Conservation (phyloP, 352 stramenopile species). For the Globisporangium canariense region DNA sequence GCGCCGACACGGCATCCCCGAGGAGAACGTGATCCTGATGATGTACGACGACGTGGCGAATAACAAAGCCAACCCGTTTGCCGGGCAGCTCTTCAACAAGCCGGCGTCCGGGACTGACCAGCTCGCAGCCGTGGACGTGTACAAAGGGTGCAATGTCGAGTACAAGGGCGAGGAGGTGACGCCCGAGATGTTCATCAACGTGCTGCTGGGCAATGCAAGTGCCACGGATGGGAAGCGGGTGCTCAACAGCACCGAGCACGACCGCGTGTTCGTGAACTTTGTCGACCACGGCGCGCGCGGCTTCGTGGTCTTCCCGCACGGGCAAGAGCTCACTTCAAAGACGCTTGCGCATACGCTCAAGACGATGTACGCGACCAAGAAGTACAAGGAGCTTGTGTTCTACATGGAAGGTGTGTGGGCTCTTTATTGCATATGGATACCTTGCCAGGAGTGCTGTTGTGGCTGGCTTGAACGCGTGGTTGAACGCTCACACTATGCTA, state of each 20-base stretch:
- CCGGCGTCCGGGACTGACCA: conserved; percentile 34
- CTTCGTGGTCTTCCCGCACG: conserved; percentile 80
- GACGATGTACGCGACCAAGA: conserved; percentile 79
- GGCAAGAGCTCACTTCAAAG: conserved; percentile 65
- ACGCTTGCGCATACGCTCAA: conserved; percentile 66
- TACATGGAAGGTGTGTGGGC: conserved; percentile 76
- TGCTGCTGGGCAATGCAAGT: conserved; percentile 76
- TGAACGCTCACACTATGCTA: conserved; percentile 3
- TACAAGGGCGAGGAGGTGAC: conserved; percentile 79
- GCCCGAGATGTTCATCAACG: conserved; percentile 83
- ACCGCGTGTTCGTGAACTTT: conserved; percentile 93
- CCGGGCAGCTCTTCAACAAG: conserved; percentile 88
- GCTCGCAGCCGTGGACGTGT: conserved; percentile 70
- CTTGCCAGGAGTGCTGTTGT: neutral
- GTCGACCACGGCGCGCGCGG: conserved; percentile 88
- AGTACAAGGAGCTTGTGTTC: conserved; percentile 90
- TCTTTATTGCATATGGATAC: neutral
- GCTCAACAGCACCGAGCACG: conserved; percentile 74
- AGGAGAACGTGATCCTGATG: conserved; percentile 90
- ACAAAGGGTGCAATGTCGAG: conserved; percentile 79
- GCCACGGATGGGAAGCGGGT: conserved; percentile 67
- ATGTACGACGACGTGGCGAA: conserved; percentile 91
- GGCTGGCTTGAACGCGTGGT: neutral
- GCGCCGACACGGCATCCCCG: conserved; percentile 79
- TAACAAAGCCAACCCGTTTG: conserved; percentile 81